A percentile compares a stretch with the other conserved stretches of the same genome.
phyloP scores from a whole-genome alignment of 1,284 basidiomycete genomes.

The Microbotryum silenes-acaulis region DNA sequence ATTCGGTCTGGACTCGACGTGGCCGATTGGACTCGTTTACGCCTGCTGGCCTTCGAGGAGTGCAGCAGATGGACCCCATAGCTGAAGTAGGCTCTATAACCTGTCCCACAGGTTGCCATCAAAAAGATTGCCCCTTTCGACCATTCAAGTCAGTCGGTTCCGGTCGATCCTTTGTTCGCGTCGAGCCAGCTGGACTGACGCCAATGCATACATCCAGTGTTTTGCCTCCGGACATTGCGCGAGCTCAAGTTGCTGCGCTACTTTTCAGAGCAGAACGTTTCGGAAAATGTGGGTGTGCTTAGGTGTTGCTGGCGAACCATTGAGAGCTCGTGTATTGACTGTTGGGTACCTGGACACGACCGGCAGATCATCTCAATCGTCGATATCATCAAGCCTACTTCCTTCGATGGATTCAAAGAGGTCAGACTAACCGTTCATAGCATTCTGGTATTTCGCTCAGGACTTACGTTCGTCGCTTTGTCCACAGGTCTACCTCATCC shows the following conservation, averaged over 20 bases:
- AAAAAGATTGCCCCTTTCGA: conserved; percentile 71
- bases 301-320: neutral
- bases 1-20: too few species aligned
- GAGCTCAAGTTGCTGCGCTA: conserved; percentile 67
- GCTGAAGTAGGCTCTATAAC: too few species aligned
- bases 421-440: neutral
- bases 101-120: conserved; percentile 39
- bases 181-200: neutral
- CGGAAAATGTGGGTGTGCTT: conserved; percentile 31
- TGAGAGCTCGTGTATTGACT: too few species aligned
- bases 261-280: conserved; percentile 37
- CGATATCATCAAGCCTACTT: conserved; percentile 84
- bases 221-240: conserved; percentile 71
- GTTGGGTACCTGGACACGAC: too few species aligned
- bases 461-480: too few species aligned
- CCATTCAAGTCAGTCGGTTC: conserved; percentile 51
- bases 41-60: too few species aligned
- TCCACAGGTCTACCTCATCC: conserved; percentile 61
- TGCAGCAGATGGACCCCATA: too few species aligned
- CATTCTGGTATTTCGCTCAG: too few species aligned
- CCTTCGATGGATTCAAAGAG: conserved; percentile 86
- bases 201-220: conserved; percentile 46
- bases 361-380: conserved; percentile 79
- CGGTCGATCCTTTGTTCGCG: neutral
- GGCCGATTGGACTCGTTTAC: too few species aligned